A percentile compares a stretch with the other conserved stretches of the same genome.
Evolutionary conservation across 78 protist genomes (phyloP).

Genomic region (slime mould (Dictyostelium discoideum)): dicty_2.7 NC_007088.5:5762501-5763000

Average conservation of each 20-base stretch:
- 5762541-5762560: conserved; percentile 2
- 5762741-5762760: not conserved
- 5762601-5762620: conserved; percentile 8
- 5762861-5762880: conserved; percentile 81
- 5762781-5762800: conserved; percentile 54
- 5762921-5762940: conserved; percentile 67
- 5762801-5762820: not conserved
- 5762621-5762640: conserved; percentile 26
- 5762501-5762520: not conserved
- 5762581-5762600: conserved; percentile 19
- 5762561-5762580: conserved; percentile 38
- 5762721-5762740: conserved; percentile 1
- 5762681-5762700: conserved; percentile 40
- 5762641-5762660: conserved; percentile 65
- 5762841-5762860: conserved; percentile 80
- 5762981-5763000: conserved; percentile 48
- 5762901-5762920: conserved; percentile 25
- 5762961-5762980: conserved; percentile 58
- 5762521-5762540: not conserved
- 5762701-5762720: conserved; percentile 10
- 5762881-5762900: conserved; percentile 80
- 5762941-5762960: conserved; percentile 69
- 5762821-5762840: conserved; percentile 76
- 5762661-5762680: conserved; percentile 74
- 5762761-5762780: not conserved